Base-by-base conservation (phyloP, 2,329 filamentous ascomycete genomes). In the Exophiala xenobiotica region DNA sequence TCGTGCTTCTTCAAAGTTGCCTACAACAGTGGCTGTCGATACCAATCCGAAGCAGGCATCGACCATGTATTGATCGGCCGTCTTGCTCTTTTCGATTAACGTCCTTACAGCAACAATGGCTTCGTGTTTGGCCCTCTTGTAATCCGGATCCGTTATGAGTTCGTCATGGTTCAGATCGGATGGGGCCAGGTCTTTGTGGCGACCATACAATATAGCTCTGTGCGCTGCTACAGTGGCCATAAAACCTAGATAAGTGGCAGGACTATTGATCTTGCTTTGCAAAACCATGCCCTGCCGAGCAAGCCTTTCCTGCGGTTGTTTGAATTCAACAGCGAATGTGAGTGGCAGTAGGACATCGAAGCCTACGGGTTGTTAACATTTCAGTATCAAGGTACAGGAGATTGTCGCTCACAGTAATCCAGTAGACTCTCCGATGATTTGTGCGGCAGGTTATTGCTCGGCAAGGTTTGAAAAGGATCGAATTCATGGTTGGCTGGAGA, bases 221-320 rank as follows among this genome's bases (percentile, higher is more conserved):
- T 72, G 70, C 22, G 69, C 70, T 37, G 70, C 70, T 22, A 64
- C 65, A 49, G 70, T 68, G 29, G 63, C 65, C 67, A 72, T 69
- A 16, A 71, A 58, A 24, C 68, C 66, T 40, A 69, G 69, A 51
- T 72, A 72, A 33, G 64, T 66, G 7, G 68, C 68, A 3, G 67
- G 59, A 42, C 67, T 68, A 3, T 65, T 64, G 29, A 68, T 64
- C n/a, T 66, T 64, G 14, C 62, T 63, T 43, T 61, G 59, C 33
- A 67, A 60, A 50, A 70, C 64, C 16, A 67, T 45, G 27, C 62
- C 62, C 44, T 66, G 61, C 44, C 67, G 61, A 9, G 57, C 58
- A 11, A 54, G 26, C 11, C 41, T 46, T 38, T 62, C 59, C 11
- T 58, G 50, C 24, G 59, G 45, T 18, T 57, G 58, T 53, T 61